These are phyloP conservation scores for Populus simonii DNA, from an alignment of 345 rosid species.

Conservation along the genomic window DNA sequence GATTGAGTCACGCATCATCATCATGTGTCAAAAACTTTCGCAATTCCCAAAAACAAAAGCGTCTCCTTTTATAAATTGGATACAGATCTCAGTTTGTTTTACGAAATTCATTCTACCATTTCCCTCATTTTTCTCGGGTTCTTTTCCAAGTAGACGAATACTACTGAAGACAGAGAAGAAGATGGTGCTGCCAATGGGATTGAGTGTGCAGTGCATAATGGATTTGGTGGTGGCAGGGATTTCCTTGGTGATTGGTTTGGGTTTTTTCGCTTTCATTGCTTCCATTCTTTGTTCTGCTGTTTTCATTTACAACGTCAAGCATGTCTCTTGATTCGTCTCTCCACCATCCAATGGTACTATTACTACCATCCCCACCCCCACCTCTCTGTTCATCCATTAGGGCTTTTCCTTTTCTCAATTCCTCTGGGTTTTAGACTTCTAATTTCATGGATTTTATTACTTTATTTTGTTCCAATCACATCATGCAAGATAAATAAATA, in stretches of 20 bases:
- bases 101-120: not conserved
- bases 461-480: not conserved
- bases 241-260: conserved; percentile 70
- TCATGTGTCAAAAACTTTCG: not conserved
- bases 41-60: not conserved
- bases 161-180: not conserved
- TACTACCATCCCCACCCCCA: not conserved
- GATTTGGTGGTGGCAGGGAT: conserved; percentile 74
- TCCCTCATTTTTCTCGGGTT: not conserved
- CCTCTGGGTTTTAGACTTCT: not conserved
- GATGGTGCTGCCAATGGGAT: conserved; percentile 40
- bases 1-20: too few species aligned
- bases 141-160: not conserved
- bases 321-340: conserved; percentile 24
- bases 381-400: not conserved
- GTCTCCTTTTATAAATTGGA: too few species aligned
- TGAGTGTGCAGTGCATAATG: conserved; percentile 51
- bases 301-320: conserved; percentile 67
- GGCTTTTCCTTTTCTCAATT: not conserved
- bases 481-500: not conserved
- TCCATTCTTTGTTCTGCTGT: conserved; percentile 75
- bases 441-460: not conserved
- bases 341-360: not conserved
- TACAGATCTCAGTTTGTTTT: not conserved
- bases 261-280: conserved; percentile 64